These are phyloP conservation scores for Bonia amplexicaulis DNA, from an alignment of 176 grass and related monocot species.

Conservation along the genomic window DNA sequence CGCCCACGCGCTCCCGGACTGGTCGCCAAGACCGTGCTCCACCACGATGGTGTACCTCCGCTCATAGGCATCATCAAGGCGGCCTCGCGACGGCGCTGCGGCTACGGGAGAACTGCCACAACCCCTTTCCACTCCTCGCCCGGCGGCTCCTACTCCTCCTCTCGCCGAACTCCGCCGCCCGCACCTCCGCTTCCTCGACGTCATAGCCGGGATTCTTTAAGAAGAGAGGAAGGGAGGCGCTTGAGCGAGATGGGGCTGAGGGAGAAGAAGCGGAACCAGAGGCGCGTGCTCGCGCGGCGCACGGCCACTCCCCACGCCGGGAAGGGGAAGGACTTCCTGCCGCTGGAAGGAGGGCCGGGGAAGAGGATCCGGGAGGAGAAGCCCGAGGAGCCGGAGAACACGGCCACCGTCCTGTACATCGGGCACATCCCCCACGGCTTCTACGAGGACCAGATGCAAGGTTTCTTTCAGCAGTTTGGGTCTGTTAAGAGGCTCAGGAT, in stretches of 20 bases:
- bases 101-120: no score
- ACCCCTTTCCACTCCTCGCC: neutral
- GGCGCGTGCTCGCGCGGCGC: conserved; percentile 53
- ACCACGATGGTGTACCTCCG: no score
- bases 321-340: conserved; percentile 54
- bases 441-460: conserved; percentile 93
- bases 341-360: conserved; percentile 54
- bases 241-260: conserved; percentile 34
- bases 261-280: conserved; percentile 58
- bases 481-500: conserved; percentile 69
- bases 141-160: neutral
- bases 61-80: no score
- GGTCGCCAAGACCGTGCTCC: no score
- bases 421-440: conserved; percentile 95
- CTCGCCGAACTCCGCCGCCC: neutral
- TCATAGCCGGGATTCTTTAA: neutral
- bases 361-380: conserved; percentile 41
- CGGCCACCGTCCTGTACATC: conserved; percentile 67
- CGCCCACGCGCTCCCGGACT: no score
- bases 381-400: conserved; percentile 52
- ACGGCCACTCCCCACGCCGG: conserved; percentile 21
- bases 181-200: neutral
- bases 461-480: conserved; percentile 89
- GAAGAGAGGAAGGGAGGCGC: neutral
- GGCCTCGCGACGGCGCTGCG: no score